Evolutionary conservation across 1,284 basidiomycete genomes (phyloP).

Genomic region (Pseudozyma hubeiensis): DNA sequence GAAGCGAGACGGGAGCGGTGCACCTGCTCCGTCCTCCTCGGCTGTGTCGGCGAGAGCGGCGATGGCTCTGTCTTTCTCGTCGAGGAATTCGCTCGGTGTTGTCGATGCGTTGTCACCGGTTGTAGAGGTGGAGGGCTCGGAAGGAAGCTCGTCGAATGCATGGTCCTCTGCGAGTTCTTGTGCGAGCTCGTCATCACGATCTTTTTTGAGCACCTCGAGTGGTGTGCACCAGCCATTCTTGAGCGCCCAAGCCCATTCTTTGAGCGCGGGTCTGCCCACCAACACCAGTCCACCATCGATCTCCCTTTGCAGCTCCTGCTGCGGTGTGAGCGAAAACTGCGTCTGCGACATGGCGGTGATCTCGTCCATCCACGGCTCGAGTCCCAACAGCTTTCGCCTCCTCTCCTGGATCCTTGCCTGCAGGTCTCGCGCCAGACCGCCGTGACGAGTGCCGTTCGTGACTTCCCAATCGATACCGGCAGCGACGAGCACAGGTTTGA

Average conservation of each 20-base stretch:
- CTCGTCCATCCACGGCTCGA: conserved; percentile 60
- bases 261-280: conserved; percentile 89
- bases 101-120: conserved; percentile 7
- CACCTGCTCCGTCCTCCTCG: conserved; percentile 50
- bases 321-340: conserved; percentile 74
- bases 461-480: conserved; percentile 93
- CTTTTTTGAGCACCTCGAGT: conserved; percentile 75
- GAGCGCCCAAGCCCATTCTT: conserved; percentile 91
- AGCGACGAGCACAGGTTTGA: conserved; percentile 95
- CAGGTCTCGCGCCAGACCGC: conserved; percentile 82
- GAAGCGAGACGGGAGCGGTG: conserved; percentile 39
- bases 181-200: conserved; percentile 78
- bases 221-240: conserved; percentile 80
- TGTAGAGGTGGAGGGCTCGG: conserved; percentile 14
- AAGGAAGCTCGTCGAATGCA: conserved; percentile 77
- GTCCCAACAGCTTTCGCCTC: conserved; percentile 71
- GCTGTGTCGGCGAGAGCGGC: conserved; percentile 30
- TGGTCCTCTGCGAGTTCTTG: conserved; percentile 78
- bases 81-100: conserved; percentile 37
- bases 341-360: conserved; percentile 71
- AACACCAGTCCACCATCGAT: conserved; percentile 85
- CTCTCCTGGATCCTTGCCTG: conserved; percentile 78
- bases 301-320: conserved; percentile 75
- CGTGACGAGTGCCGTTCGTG: conserved; percentile 82
- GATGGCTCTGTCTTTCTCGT: conserved; percentile 44